Percentiles rank a stretch among this genome's conserved stretches.
These are phyloP conservation scores for Gyromitra esculenta DNA, from an alignment of 2,329 filamentous ascomycete genomes.

Conservation along the genomic window DNA sequence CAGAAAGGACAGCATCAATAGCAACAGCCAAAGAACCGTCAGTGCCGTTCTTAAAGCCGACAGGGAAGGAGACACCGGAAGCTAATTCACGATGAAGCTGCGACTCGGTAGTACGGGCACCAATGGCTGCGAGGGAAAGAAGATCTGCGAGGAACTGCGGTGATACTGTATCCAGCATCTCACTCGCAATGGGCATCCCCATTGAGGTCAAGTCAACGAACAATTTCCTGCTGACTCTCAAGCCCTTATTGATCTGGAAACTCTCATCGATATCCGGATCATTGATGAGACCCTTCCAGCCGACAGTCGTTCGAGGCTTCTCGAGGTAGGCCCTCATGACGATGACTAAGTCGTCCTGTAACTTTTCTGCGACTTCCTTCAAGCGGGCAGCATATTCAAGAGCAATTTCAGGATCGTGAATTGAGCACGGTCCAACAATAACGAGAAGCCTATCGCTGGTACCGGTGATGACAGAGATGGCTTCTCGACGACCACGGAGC, in stretches of 20 bases:
- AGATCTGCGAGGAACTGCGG: slow-evolving; percentile 95
- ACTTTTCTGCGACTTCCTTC: slow-evolving; percentile 82
- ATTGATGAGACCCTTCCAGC: slow-evolving; percentile 99
- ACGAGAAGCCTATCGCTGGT: slow-evolving; percentile 72
- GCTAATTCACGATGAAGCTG: slow-evolving; percentile 95
- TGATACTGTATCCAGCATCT: slow-evolving; percentile 98
- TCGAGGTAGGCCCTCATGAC: slow-evolving; percentile 99
- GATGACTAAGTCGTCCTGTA: slow-evolving; percentile 87
- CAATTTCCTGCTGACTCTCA: slow-evolving; percentile 84
- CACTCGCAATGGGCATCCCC: slow-evolving; percentile 95
- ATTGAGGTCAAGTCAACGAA: slow-evolving; percentile 90
- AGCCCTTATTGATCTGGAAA: slow-evolving; percentile 98
- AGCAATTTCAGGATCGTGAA: slow-evolving; percentile 91
- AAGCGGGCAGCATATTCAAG: slow-evolving; percentile 92
- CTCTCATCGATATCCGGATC: slow-evolving; percentile 98
- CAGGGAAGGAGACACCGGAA: slow-evolving; percentile 92
- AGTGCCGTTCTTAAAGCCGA: slow-evolving; percentile 99
- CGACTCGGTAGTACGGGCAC: slow-evolving; percentile 94
- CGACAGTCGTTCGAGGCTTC: slow-evolving; percentile 96
- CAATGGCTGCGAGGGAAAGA: slow-evolving; percentile 89
- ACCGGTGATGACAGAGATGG: slow-evolving; percentile 70
- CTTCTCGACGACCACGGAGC: slow-evolving; percentile 69
- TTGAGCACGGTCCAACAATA: slow-evolving; percentile 93
- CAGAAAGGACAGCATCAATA: slow-evolving; percentile 93
- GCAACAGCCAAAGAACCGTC: slow-evolving; percentile 89